Base-by-base conservation (phyloP, 2,329 filamentous ascomycete species). In the Hymenoscyphus fraxineus region DNA sequence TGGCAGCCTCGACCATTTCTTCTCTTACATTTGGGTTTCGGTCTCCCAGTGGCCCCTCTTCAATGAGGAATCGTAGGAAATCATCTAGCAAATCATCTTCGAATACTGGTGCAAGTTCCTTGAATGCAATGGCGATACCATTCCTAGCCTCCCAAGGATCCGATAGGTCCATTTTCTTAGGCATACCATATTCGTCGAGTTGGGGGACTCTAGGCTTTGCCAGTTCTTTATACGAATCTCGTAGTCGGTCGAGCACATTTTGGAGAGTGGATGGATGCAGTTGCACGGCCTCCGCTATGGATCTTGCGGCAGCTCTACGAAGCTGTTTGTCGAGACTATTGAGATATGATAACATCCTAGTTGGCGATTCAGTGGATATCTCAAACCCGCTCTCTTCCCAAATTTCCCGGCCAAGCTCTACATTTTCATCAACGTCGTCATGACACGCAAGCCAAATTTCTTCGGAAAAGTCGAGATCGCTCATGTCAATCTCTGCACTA, bases 361-460 rank as follows among this genome's bases (percentile, higher is more conserved):
- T 76, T 7, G 91, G 86, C 9, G 91, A 84, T 6, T 89, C 82
- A 22, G 85, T 79, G 1, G 85, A 83, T 13, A 94, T 79, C 65
- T 89, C 80, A 66, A 98, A 89, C 7, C 86, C 89, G 74, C 94
- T 96, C 73, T 97, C 95, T 73, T 96, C 92, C 95, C 95, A 99
- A 41, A 99, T 97, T 13, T 94, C 91, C 60, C 83, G 85, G 6
- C 91, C 94, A 61, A 96, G 81, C 57, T 93, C 91, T 9, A 84
- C 85, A 72, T 98, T 98, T 75, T 98, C 93, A 55, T 90, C 86
- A 22, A 92, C 86, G 71, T 96, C 92, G 69, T 99, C 95, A 72
- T 99, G 93, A 73, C 88, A 94, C 55, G 91, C 91, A 54, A 99
- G 83, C 93, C 93, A 99, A 27, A 99, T 90, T 75, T 98, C 91